A percentile compares a stretch with the other conserved stretches of the same genome.
Evolutionary conservation across 1,284 basidiomycete species (phyloP).

Genomic region (Puccinia hordei): DNA sequence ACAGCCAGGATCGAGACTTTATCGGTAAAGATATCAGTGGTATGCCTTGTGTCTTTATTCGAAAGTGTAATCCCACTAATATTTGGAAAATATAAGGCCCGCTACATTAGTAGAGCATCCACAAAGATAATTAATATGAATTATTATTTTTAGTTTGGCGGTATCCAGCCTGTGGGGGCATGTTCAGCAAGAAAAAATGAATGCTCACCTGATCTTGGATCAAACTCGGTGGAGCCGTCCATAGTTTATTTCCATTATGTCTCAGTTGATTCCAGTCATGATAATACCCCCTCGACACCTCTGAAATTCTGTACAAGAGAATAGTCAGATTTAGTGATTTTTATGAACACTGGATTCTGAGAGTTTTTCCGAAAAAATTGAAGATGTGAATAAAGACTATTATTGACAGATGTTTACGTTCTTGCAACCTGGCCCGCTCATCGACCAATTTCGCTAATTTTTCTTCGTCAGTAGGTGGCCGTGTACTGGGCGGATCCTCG

Average conservation of each 20-base stretch:
- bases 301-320: slow-evolving; percentile 32
- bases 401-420: slow-evolving; percentile 52
- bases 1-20: slow-evolving; percentile 47
- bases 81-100: slow-evolving; percentile 50
- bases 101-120: slow-evolving; percentile 6
- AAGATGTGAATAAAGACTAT: background rate
- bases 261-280: slow-evolving; percentile 49
- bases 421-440: slow-evolving; percentile 32
- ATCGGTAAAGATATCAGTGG: slow-evolving; percentile 45
- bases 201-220: slow-evolving; percentile 44
- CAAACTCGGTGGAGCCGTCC: slow-evolving; percentile 50
- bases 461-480: slow-evolving; percentile 30
- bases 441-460: slow-evolving; percentile 49
- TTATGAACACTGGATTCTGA: background rate
- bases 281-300: slow-evolving; percentile 50
- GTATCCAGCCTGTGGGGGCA: background rate
- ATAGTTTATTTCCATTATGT: slow-evolving; percentile 50
- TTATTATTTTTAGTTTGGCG: background rate
- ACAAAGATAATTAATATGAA: background rate
- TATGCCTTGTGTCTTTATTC: slow-evolving; percentile 43
- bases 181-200: background rate
- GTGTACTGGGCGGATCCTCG: slow-evolving; percentile 32
- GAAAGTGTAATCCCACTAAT: slow-evolving; percentile 36
- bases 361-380: background rate
- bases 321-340: background rate